These are phyloP conservation scores for Paramecium pentaurelia DNA, from an alignment of 73 alveolate species.

Conservation along the genomic window DNA sequence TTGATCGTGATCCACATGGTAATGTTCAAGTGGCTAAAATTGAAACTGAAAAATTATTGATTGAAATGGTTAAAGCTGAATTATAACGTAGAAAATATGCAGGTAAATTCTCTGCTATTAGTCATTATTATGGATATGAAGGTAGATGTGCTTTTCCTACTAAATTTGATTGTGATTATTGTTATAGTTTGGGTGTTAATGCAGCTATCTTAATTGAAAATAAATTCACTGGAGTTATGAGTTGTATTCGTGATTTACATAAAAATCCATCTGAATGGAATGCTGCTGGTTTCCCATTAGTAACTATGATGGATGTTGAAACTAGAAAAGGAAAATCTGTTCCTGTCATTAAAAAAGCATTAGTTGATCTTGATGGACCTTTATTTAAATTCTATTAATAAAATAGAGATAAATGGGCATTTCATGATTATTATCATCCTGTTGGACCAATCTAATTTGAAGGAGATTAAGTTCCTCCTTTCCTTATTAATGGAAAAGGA, in stretches of 20 bases:
- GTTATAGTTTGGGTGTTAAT: slow-evolving; percentile 91
- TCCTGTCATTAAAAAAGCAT: slow-evolving; percentile 82
- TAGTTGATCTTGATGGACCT: slow-evolving; percentile 83
- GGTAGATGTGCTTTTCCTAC: slow-evolving; percentile 98
- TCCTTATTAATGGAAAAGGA: slow-evolving; percentile 49
- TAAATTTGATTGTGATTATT: slow-evolving; percentile 94
- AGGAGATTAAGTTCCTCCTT: slow-evolving; percentile 48
- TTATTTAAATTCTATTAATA: slow-evolving; percentile 64
- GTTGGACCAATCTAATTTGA: slow-evolving; percentile 89
- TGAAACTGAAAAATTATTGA: slow-evolving; percentile 95
- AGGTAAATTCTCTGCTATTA: slow-evolving; percentile 78
- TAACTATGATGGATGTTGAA: slow-evolving; percentile 80
- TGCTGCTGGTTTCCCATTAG: slow-evolving; percentile 86
- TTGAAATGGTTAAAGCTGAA: slow-evolving; percentile 85
- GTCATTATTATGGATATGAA: slow-evolving; percentile 96
- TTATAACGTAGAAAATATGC: slow-evolving; percentile 73
- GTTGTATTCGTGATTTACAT: slow-evolving; percentile 65
- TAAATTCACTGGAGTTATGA: slow-evolving; percentile 77
- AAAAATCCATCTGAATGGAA: slow-evolving; percentile 71
- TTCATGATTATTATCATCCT: slow-evolving; percentile 27
- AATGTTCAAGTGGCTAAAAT: slow-evolving; percentile 93
- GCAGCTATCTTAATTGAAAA: slow-evolving; percentile 76
- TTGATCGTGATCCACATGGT: slow-evolving; percentile 99
- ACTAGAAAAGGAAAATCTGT: slow-evolving; percentile 90
- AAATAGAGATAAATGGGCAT: slow-evolving; percentile 28